Percentiles rank a stretch among this genome's conserved stretches.
phyloP scores from a whole-genome alignment of 345 rosid genomes.

The Populus nigra region DNA sequence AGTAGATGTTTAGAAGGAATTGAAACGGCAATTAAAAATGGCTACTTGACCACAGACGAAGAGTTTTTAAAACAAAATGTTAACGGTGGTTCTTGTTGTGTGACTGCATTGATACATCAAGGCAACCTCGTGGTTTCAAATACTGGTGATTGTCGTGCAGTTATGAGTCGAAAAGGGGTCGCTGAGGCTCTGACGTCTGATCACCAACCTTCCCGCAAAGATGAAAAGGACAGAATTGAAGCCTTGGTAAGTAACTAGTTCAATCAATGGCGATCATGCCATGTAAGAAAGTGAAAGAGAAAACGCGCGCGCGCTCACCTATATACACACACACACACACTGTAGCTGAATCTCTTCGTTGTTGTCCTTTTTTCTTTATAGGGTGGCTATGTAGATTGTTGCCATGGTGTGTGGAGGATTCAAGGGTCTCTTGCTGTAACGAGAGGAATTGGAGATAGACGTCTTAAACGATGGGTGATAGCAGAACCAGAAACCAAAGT shows the following conservation, averaged over 20 bases:
- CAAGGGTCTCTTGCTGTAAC: conserved; percentile 84
- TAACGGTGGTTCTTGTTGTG: conserved; percentile 76
- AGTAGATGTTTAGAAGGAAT: conserved; percentile 6
- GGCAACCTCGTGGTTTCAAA: conserved; percentile 65
- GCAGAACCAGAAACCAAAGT: conserved; percentile 74
- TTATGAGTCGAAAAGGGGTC: conserved; percentile 59
- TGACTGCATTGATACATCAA: conserved; percentile 59
- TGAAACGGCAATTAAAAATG: conserved; percentile 50
- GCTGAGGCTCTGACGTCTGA: conserved; percentile 81
- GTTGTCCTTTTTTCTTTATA: conserved; percentile 13
- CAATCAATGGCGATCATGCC: not conserved
- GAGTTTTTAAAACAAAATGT: conserved; percentile 53
- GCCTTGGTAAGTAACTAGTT: conserved; percentile 45
- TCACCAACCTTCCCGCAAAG: conserved; percentile 62
- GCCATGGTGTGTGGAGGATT: conserved; percentile 71
- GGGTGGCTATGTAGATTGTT: conserved; percentile 85
- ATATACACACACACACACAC: not conserved
- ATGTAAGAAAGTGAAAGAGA: not conserved
- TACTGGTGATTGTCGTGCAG: conserved; percentile 86
- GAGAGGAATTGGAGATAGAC: conserved; percentile 73
- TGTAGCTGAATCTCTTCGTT: not conserved
- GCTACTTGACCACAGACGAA: conserved; percentile 59
- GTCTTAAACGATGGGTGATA: conserved; percentile 70
- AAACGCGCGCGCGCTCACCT: too few species aligned
- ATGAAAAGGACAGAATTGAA: conserved; percentile 63